Base-by-base conservation (phyloP, 345 rosid genomes). In the Populus pruinosa region DNA sequence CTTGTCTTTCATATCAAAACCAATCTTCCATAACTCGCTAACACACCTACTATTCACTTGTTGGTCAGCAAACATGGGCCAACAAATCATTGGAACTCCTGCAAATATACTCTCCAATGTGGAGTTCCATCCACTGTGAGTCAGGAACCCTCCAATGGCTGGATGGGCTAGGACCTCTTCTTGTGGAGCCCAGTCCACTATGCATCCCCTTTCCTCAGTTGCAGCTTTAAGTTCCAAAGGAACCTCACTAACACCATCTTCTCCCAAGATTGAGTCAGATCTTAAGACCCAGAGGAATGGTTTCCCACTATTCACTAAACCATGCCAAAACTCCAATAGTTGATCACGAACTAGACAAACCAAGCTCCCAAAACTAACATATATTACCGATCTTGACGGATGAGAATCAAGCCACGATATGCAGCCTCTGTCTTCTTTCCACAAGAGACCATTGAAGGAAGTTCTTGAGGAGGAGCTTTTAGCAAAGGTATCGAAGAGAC, bases 131-230 rank as follows among this genome's bases (percentile, higher is more conserved):
- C 44, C 44, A 41, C 44, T 41, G 44, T 41, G 87, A 81, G 70
- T 85, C 66, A 86, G 76, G 79, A 87, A 81, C 62, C 88, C 87
- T 36, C 89, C 86, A 29, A 81, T 71, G 4, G 88, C 85, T 44
- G 77, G 67, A 33, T 87, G 84, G 29, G 72, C 63, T 36, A 82
- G 21, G 1, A 82, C 79, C 39, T 74, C 76, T 72, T 61, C 78
- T 56, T 82, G 82, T 16, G 84, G 84, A 2, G 79, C 81, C 84
- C 84, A 82, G 4, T 50, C 39, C n/a, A 82, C 79, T 1, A 74
- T 65, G 25, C 13, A 65, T 1, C 84, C 81, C 65, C 76, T 39
- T 33, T 74, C 65, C 33, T 50, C 27, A 2, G 49, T 50, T 11
- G 47, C 70, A 5, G 0, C 23, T 5, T 69, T 41, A 6, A 74